Base-by-base conservation (phyloP, 208 protist genomes). In the Leishmania turanica region DNA sequence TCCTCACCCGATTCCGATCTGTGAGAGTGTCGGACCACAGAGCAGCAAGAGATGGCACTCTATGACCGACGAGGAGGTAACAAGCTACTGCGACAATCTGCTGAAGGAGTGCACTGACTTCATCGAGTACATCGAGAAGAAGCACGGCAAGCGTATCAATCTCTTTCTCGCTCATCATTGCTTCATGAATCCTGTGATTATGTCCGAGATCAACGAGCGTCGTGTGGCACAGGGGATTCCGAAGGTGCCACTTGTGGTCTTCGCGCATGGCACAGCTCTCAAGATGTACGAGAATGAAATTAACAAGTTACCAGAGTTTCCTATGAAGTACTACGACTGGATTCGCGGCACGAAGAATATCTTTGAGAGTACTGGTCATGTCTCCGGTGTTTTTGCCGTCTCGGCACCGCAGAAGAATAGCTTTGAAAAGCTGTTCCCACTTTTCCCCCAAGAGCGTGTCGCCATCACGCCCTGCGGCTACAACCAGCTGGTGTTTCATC, bases 221-320 rank as follows among this genome's bases (percentile, higher is more conserved):
- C 87, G 92, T 53, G 77, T 62, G 11, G 84, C 81, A 2, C 77
- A 80, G 31, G 92, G 92, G 5, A 87, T 88, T 75, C 51, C 82
- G 13, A 51, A 78, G 37, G 92, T 91, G 24, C 92, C 92, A 15
- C 79, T 95, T 27, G 87, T 92, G 11, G 89, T 93, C 1, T 95
- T 95, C 84, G 92, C 90, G 13, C 92, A 95, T 77, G 92, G 92
- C 1, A 95, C 92, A 17, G 92, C 92, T 4, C 85, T 95, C 34
- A 95, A 93, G 78, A 95, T 95, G 92, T 95, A 95, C 78, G 83
- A 95, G 78, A 93, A 95, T 54, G 92, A 95, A 78, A 81, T 95
- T 47, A 88, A 88, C 65, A 83, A 85, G 60, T 86, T 92, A 0
- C 84, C 83, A 40, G 92, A 95, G 27, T 95, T 93, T 70, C 92